phyloP scores from a whole-genome alignment of 352 stramenopile species.

The Phytopythium montanum region DNA sequence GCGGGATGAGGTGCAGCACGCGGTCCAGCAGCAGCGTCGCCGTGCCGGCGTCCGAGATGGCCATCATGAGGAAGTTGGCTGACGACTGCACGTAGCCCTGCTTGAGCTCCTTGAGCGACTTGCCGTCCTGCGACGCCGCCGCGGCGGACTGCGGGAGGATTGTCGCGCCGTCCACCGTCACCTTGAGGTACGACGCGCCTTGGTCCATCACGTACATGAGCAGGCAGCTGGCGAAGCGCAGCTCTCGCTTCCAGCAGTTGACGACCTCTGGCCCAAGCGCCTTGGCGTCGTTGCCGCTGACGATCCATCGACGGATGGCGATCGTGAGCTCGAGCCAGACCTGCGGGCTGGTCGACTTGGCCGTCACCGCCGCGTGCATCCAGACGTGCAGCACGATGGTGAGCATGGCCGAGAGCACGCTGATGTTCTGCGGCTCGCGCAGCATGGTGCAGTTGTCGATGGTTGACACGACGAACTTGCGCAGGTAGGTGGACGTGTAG shows the following conservation, averaged over 20 bases:
- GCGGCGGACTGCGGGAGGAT: slow-evolving; percentile 34
- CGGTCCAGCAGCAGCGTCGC: slow-evolving; percentile 78
- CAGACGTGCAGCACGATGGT: slow-evolving; percentile 82
- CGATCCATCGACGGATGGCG: slow-evolving; percentile 74
- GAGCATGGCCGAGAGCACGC: slow-evolving; percentile 73
- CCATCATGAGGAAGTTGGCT: slow-evolving; percentile 65
- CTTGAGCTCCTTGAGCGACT: slow-evolving; percentile 54
- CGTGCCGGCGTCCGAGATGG: slow-evolving; percentile 47
- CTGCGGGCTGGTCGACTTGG: slow-evolving; percentile 52
- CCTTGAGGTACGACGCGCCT: slow-evolving; percentile 65
- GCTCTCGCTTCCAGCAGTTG: slow-evolving; percentile 83
- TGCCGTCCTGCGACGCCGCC: slow-evolving; percentile 12
- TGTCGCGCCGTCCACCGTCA: slow-evolving; percentile 50
- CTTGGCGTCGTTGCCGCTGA: slow-evolving; percentile 56
- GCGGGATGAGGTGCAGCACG: slow-evolving; percentile 75
- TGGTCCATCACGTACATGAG: slow-evolving; percentile 82
- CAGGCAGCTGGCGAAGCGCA: slow-evolving; percentile 75
- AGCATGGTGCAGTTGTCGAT: slow-evolving; percentile 76
- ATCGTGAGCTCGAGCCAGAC: slow-evolving; percentile 83
- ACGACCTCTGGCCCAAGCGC: slow-evolving; percentile 61
- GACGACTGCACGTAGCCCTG: slow-evolving; percentile 69
- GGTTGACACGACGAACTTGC: slow-evolving; percentile 85
- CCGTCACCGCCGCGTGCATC: slow-evolving; percentile 73
- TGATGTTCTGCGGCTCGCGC: slow-evolving; percentile 55
- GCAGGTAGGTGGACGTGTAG: slow-evolving; percentile 82